Percentiles rank a stretch among this genome's conserved stretches.
phyloP scores from a whole-genome alignment of 2,329 filamentous ascomycete species.

The Phyllosticta ampelicida region DNA sequence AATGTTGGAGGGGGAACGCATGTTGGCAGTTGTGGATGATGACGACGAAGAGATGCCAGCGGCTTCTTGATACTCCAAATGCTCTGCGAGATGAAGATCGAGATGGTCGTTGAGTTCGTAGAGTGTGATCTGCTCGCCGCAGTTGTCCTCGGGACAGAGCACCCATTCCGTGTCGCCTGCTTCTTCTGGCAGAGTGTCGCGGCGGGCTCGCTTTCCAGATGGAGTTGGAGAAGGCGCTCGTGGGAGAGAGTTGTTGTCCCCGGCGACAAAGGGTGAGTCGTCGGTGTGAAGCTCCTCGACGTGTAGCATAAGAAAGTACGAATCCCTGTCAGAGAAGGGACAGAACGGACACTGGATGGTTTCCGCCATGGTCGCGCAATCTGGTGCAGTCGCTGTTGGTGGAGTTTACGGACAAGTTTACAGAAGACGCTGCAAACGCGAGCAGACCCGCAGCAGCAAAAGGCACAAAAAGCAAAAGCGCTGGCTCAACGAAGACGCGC shows the following conservation, averaged over 20 bases:
- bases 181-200: background rate
- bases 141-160: conserved; percentile 32
- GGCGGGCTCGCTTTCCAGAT: background rate
- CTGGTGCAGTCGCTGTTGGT: background rate
- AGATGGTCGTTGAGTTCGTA: conserved; percentile 37
- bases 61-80: conserved; percentile 17
- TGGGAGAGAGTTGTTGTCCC: conserved; percentile 13
- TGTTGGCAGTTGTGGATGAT: conserved; percentile 17
- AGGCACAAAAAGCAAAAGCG: background rate
- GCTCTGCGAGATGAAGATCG: conserved; percentile 32
- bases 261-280: conserved; percentile 27
- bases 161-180: conserved; percentile 17
- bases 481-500: background rate
- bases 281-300: conserved; percentile 30
- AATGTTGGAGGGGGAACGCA: conserved; percentile 16
- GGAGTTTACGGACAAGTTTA: background rate
- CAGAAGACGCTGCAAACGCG: background rate
- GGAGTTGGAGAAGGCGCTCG: background rate
- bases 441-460: background rate
- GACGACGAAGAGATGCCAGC: conserved; percentile 2
- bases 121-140: conserved; percentile 32
- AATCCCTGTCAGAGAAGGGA: background rate
- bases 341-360: conserved; percentile 8
- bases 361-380: conserved; percentile 4
- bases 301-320: conserved; percentile 28